These are phyloP conservation scores for Mycena belliarum DNA, from an alignment of 768 basidiomycete species.

Conservation along the genomic window DNA sequence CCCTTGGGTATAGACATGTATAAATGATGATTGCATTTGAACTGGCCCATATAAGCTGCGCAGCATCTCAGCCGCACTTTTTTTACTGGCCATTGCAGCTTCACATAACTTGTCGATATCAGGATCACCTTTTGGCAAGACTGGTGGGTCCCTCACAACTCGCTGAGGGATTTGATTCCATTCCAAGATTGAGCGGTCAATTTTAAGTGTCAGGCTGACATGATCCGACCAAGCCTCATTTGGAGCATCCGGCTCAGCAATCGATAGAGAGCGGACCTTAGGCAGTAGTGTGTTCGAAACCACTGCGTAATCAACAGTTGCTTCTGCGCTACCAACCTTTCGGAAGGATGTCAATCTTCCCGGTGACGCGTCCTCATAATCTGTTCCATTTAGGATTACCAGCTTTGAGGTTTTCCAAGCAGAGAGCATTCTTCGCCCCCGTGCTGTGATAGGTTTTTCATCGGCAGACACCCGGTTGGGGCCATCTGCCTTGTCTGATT, in stretches of 20 bases:
- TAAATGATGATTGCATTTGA: not conserved
- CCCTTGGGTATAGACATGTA: not conserved
- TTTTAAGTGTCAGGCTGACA: not conserved
- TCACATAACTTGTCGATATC: not conserved
- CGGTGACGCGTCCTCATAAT: not conserved
- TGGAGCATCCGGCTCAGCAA: not conserved
- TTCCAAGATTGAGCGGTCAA: not conserved
- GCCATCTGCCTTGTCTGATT: not conserved
- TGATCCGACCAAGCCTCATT: conserved; percentile 8
- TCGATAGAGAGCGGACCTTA: not conserved
- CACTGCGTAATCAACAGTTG: not conserved
- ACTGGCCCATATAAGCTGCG: not conserved
- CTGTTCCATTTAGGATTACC: not conserved
- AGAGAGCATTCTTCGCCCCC: conserved; percentile 5
- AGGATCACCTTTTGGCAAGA: not conserved
- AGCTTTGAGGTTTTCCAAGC: conserved; percentile 6
- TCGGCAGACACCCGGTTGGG: not conserved
- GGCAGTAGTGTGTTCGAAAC: not conserved
- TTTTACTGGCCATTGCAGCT: not conserved
- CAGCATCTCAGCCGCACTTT: not conserved
- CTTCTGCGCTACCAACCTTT: not conserved
- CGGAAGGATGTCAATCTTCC: conserved; percentile 1
- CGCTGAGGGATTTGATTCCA: not conserved
- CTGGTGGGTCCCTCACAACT: not conserved
- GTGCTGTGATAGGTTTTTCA: not conserved